phyloP scores from a whole-genome alignment of 306 rosid species.

The Trifolium repens region DNA sequence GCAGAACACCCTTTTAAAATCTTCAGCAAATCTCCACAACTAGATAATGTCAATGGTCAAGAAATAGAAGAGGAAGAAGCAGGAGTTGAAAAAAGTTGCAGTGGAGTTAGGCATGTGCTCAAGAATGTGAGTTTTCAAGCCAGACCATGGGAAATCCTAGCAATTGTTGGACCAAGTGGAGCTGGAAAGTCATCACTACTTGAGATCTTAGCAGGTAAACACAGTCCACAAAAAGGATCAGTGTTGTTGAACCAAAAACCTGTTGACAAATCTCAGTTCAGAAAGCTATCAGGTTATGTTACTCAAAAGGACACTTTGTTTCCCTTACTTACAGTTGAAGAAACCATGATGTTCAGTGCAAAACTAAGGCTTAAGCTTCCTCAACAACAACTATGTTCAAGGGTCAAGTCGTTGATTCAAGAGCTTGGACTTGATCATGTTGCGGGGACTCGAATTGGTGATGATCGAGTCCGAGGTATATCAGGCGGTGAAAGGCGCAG shows the following conservation, averaged over 20 bases:
- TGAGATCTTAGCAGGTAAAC: conserved; percentile 82
- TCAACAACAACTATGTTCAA: conserved; percentile 49
- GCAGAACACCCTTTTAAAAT: conserved; percentile 54
- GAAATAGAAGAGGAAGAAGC: conserved; percentile 46
- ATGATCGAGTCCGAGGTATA: conserved; percentile 79
- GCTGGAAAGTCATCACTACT: conserved; percentile 92
- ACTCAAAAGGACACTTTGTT: conserved; percentile 81
- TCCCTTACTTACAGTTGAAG: conserved; percentile 87
- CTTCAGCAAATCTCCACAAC: conserved; percentile 50
- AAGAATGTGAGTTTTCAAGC: conserved; percentile 67
- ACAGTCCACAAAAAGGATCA: conserved; percentile 63
- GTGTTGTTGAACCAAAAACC: conserved; percentile 68
- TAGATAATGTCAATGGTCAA: conserved; percentile 26
- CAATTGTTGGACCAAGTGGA: conserved; percentile 96
- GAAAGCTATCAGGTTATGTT: conserved; percentile 84
- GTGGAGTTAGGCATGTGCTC: conserved; percentile 60
- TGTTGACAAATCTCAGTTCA: conserved; percentile 63
- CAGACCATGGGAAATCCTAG: conserved; percentile 80
- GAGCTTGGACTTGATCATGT: conserved; percentile 83
- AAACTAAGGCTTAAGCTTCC: conserved; percentile 61
- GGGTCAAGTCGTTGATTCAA: conserved; percentile 69
- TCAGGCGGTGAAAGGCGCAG: conserved; percentile 93
- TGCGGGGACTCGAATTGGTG: conserved; percentile 73
- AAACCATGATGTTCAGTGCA: conserved; percentile 87
- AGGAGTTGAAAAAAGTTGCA: conserved; percentile 38